These are phyloP conservation scores for Yarrowia keelungensis DNA, from an alignment of 805 yeast species.

Conservation along the genomic window DNA sequence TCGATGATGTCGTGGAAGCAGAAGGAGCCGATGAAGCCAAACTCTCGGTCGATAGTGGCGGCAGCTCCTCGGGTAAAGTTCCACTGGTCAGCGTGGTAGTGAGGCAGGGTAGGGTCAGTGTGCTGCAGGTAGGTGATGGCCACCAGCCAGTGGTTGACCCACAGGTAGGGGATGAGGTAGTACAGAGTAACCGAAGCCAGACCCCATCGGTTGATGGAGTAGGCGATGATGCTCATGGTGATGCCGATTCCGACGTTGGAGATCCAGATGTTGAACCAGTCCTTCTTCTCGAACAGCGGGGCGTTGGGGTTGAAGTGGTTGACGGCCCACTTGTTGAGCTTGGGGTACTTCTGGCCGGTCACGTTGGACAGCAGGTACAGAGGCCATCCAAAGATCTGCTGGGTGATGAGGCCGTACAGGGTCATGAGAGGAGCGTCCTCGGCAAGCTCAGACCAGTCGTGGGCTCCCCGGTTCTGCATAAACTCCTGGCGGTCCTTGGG, in stretches of 20 bases:
- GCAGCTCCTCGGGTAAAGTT: slow-evolving; percentile 85
- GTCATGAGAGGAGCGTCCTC: slow-evolving; percentile 80
- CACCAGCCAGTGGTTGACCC: slow-evolving; percentile 90
- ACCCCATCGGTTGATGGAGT: slow-evolving; percentile 69
- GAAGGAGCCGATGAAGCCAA: slow-evolving; percentile 78
- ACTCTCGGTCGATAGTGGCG: slow-evolving; percentile 83
- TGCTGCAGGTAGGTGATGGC: slow-evolving; percentile 86
- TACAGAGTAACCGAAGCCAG: slow-evolving; percentile 65
- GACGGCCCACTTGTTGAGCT: slow-evolving; percentile 56
- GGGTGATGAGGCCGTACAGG: slow-evolving; percentile 61
- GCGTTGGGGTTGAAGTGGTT: slow-evolving; percentile 78
- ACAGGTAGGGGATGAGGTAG: slow-evolving; percentile 78
- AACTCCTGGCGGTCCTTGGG: slow-evolving; percentile 72
- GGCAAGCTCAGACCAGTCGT: slow-evolving; percentile 57
- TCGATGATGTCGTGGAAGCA: slow-evolving; percentile 89
- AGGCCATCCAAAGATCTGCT: slow-evolving; percentile 83
- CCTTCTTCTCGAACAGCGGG: slow-evolving; percentile 75
- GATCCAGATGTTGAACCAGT: slow-evolving; percentile 72
- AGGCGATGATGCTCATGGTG: slow-evolving; percentile 61
- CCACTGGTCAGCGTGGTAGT: slow-evolving; percentile 78
- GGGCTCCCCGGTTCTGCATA: slow-evolving; percentile 50
- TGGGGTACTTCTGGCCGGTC: slow-evolving; percentile 72
- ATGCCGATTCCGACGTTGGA: slow-evolving; percentile 74
- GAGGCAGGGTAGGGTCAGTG: slow-evolving; percentile 80
- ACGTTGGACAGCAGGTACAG: slow-evolving; percentile 70